Base-by-base conservation (phyloP, 768 basidiomycete genomes). In the Scleroderma bovista region DNA sequence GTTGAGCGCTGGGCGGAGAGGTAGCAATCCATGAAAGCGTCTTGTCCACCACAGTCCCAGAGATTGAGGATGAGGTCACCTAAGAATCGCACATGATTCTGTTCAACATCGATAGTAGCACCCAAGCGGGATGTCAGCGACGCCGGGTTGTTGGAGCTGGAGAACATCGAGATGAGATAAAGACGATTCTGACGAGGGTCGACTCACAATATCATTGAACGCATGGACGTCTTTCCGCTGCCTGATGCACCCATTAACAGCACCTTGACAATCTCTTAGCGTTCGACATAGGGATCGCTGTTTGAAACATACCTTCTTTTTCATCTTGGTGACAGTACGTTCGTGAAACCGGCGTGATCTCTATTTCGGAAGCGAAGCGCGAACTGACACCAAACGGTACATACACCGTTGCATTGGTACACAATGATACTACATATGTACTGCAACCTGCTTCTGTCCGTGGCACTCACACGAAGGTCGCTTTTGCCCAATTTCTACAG, bases 21-120 rank as follows among this genome's bases (percentile, higher is more conserved):
- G 69, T 97, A 98, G 24, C 88, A 88, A 68, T 97, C 94, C 84
- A 98, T 93, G 75, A 96, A 98, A 13, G 93, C 82, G 65, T 96
- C 93, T 69, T 99, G 96, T 8, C 96, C 96, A 38, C 95, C 96
- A 58, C 96, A 97, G 69, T 99, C 96, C 95, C 95, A 97, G 6
- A 97, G 77, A 64, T 95, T 95, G 67, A 99, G 82, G 54, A 93
- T 88, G 60, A 98, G 84, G 63, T 95, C 92, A 13, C 93, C 94
- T 13, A 99, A 82, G 68, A 99, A 98, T 38, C 93, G 87, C 55
- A 98, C 93, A 64, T 96, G 92, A 59, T 94, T 95, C 66, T 94
- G 91, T 66, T 97, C 95, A 53, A 98, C 93, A 65, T 98, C 95
- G 56, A 97, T 95, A 9, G 96, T 99, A 16, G 95, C 94, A 23